Conservation (phyloP, 495 filamentous ascomycete genomes). For the Xylaria telfairii region DNA sequence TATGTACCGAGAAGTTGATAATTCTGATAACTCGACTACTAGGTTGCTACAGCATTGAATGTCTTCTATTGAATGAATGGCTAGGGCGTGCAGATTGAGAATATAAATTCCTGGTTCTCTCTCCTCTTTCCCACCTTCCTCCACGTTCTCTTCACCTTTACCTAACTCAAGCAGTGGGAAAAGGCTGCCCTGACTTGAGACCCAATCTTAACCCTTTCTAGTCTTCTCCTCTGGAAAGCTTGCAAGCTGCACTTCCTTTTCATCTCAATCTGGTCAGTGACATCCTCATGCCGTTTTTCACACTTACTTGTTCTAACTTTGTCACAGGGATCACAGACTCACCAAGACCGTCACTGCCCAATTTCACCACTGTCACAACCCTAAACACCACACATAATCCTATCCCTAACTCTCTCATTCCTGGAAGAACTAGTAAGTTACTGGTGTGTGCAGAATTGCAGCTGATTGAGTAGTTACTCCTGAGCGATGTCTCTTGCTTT, state of each 20-base stretch:
- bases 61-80: background rate
- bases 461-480: background rate
- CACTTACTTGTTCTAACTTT: background rate
- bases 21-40: background rate
- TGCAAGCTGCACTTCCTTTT: background rate
- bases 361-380: background rate
- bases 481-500: background rate
- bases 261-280: background rate
- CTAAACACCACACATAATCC: background rate
- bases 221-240: background rate
- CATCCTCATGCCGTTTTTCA: background rate
- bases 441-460: background rate
- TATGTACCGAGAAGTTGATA: background rate
- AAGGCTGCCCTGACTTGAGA: background rate
- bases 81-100: too few species aligned
- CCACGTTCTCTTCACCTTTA: background rate
- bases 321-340: background rate
- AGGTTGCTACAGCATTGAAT: background rate
- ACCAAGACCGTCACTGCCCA: background rate
- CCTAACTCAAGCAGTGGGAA: background rate
- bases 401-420: background rate
- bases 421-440: background rate
- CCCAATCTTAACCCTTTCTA: background rate
- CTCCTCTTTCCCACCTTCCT: background rate
- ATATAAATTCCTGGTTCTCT: background rate